A percentile compares a stretch with the other conserved stretches of the same genome.
These are phyloP conservation scores for Aspergillus aculeatus DNA, from an alignment of 2,329 filamentous ascomycete genomes.

Conservation along the genomic window DNA sequence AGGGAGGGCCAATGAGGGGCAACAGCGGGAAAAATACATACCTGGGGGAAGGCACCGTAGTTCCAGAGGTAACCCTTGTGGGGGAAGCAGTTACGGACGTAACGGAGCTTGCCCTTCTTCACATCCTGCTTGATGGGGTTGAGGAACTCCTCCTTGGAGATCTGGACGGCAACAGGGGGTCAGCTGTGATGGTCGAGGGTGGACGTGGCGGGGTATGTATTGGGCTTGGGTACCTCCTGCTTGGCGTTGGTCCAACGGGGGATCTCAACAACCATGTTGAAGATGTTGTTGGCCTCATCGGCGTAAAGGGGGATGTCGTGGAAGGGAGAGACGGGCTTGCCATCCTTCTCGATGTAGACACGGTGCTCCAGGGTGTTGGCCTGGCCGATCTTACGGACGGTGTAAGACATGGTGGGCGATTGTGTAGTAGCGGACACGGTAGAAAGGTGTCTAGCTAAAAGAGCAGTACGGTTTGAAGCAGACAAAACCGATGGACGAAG, in stretches of 20 bases:
- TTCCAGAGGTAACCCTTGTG: constrained; percentile 99
- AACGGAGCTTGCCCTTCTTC: constrained; percentile 99
- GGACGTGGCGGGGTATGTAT: constrained; percentile 1
- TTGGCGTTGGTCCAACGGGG: constrained; percentile 99
- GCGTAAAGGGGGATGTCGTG: constrained; percentile 98
- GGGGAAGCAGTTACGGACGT: constrained; percentile 99
- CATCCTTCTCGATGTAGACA: constrained; percentile 97
- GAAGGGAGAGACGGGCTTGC: constrained; percentile 88
- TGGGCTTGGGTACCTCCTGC: constrained; percentile 72
- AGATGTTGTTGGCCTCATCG: constrained; percentile 89
- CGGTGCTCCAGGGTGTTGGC: constrained; percentile 95
- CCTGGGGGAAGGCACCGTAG: constrained; percentile 98
- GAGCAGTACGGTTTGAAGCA: constrained; percentile 39
- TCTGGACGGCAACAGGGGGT: constrained; percentile 54
- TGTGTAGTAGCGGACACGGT: constrained; percentile 31
- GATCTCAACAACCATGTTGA: constrained; percentile 99
- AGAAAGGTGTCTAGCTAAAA: constrained; percentile 51
- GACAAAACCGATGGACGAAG: constrained; percentile 22
- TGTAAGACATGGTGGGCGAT: constrained; percentile 55
- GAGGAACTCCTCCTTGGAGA: constrained; percentile 96
- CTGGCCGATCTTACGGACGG: constrained; percentile 80
- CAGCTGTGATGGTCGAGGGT: constrained; percentile 3
- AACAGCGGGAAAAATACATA: constrained; percentile 45
- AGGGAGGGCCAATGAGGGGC: neutral
- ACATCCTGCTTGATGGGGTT: constrained; percentile 99